Evolutionary conservation across 331 rosid genomes (phyloP).

Genomic region (Pyracantha coccinea): DNA sequence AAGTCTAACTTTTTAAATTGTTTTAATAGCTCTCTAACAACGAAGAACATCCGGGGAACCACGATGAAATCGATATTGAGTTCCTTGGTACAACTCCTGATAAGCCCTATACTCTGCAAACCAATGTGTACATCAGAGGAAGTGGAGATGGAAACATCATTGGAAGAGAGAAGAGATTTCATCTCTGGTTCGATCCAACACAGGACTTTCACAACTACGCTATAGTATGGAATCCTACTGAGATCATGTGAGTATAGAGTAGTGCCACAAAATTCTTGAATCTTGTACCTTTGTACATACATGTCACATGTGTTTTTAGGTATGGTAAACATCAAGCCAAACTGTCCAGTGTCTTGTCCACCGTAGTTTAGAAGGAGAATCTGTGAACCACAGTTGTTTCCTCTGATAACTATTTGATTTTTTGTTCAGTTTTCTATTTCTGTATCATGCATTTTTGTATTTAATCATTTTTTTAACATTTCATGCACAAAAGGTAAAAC

Average conservation of each 20-base stretch:
- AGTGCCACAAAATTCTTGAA: too few species aligned
- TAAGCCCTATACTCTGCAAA: conserved; percentile 79
- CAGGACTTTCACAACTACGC: conserved; percentile 77
- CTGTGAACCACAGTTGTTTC: background rate
- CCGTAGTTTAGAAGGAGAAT: background rate
- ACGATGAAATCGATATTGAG: conserved; percentile 88
- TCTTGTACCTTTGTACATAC: background rate
- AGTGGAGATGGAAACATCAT: conserved; percentile 68
- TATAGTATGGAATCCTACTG: conserved; percentile 61
- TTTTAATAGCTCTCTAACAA: conserved; percentile 70
- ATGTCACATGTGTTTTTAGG: background rate
- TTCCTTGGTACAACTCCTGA: conserved; percentile 73
- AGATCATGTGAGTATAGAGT: conserved; percentile 58
- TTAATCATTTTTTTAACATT: too few species aligned
- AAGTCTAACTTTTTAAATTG: background rate
- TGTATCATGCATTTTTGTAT: too few species aligned
- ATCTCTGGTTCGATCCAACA: conserved; percentile 94
- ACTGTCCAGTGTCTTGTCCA: background rate
- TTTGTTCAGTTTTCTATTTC: background rate
- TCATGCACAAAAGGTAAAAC: too few species aligned
- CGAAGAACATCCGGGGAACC: conserved; percentile 67
- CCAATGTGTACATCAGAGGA: conserved; percentile 79
- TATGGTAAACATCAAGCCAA: background rate
- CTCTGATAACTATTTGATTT: background rate
- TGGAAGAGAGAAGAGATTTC: conserved; percentile 78